phyloP scores from a whole-genome alignment of 2,329 filamentous ascomycete species.

The Sporothrix humicola region DNA sequence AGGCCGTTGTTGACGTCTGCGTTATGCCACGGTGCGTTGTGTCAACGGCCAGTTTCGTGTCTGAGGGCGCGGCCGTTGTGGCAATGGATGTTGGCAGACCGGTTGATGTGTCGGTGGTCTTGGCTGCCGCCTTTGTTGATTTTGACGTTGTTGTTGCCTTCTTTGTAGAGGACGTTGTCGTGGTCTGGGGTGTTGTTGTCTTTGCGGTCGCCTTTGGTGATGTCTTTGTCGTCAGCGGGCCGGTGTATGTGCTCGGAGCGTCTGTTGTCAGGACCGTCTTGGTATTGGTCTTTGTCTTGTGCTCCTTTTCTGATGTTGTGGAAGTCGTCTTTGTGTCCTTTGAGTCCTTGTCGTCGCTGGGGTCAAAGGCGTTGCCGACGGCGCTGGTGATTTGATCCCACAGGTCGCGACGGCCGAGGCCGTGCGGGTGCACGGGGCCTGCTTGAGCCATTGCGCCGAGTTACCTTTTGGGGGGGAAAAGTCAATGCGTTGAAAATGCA shows the following conservation, averaged over 20 bases:
- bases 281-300: slow-evolving; percentile 19
- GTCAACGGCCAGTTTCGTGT: slow-evolving; percentile 34
- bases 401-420: slow-evolving; percentile 18
- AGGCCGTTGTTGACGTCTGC: slow-evolving; percentile 1
- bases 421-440: slow-evolving; percentile 19
- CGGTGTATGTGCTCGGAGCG: slow-evolving; percentile 21
- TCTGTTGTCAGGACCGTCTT: slow-evolving; percentile 27
- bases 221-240: slow-evolving; percentile 30
- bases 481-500: neutral
- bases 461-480: neutral
- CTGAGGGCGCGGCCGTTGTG: slow-evolving; percentile 16
- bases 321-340: slow-evolving; percentile 19
- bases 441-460: slow-evolving; percentile 14
- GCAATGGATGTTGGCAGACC: slow-evolving; percentile 17
- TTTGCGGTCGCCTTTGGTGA: slow-evolving; percentile 25
- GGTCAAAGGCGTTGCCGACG: slow-evolving; percentile 35
- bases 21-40: slow-evolving; percentile 23
- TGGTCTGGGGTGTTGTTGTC: slow-evolving; percentile 24
- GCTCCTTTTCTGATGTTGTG: neutral
- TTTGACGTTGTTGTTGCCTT: slow-evolving; percentile 18
- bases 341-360: slow-evolving; percentile 14
- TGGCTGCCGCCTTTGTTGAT: slow-evolving; percentile 8
- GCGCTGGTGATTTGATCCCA: slow-evolving; percentile 37
- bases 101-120: slow-evolving; percentile 22
- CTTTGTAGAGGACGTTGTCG: slow-evolving; percentile 23